phyloP scores from a whole-genome alignment of 2,329 filamentous ascomycete species.

The Penicillium sp. region DNA sequence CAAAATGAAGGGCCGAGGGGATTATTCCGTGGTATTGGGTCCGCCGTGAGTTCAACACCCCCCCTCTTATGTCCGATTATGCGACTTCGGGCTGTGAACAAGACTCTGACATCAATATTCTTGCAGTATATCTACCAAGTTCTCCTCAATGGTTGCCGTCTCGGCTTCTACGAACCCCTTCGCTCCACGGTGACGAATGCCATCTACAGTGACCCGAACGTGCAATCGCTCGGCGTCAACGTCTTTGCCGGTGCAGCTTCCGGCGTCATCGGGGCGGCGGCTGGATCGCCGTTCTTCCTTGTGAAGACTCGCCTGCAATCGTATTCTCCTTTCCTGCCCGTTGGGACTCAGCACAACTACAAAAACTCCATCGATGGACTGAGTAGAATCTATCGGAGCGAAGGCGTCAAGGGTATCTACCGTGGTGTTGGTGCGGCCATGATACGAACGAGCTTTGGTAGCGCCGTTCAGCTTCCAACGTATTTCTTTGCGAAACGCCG shows the following conservation, averaged over 20 bases:
- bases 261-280: constrained; percentile 85
- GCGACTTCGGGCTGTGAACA: background rate
- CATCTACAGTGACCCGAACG: constrained; percentile 64
- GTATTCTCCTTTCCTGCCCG: constrained; percentile 83
- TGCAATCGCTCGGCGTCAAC: constrained; percentile 84
- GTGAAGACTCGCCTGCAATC: constrained; percentile 95
- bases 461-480: constrained; percentile 90
- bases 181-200: constrained; percentile 64
- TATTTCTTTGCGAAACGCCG: constrained; percentile 96
- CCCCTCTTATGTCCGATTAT: too few species aligned
- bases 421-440: constrained; percentile 87
- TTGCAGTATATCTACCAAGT: constrained; percentile 85
- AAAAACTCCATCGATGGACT: constrained; percentile 78
- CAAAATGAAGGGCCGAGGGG: constrained; percentile 82
- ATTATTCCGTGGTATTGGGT: constrained; percentile 81
- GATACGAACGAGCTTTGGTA: constrained; percentile 92
- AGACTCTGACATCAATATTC: background rate
- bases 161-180: constrained; percentile 97
- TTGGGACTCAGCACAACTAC: constrained; percentile 95
- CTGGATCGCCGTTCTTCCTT: constrained; percentile 93
- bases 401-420: constrained; percentile 79
- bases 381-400: constrained; percentile 66
- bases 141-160: constrained; percentile 88
- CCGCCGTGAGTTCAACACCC: constrained; percentile 52
- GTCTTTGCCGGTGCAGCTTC: constrained; percentile 87